Percentiles rank a stretch among this genome's conserved stretches.
phyloP scores from a whole-genome alignment of 306 rosid species.

The Myrica gale region DNA sequence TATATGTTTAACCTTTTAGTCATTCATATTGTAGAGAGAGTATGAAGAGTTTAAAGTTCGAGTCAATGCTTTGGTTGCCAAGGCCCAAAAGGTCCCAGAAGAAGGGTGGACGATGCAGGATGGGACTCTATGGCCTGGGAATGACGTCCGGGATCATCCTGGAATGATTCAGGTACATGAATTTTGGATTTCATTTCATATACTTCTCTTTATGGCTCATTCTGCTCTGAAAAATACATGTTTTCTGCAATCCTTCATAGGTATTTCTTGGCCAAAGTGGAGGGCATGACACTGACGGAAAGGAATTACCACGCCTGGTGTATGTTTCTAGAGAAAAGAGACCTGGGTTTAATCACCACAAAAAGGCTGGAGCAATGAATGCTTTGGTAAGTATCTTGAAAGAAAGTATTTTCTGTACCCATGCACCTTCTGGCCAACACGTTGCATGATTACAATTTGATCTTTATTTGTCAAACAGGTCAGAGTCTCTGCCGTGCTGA shows the following conservation, averaged over 20 bases:
- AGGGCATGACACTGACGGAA: conserved; percentile 49
- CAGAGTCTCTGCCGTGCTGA: conserved; percentile 63
- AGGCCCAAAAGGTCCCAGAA: conserved; percentile 62
- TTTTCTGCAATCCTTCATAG: conserved; percentile 25
- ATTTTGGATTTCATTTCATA: background rate
- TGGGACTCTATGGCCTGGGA: conserved; percentile 78
- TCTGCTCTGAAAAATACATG: conserved; percentile 8
- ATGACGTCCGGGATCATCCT: conserved; percentile 54
- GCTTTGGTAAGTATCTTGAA: conserved; percentile 45
- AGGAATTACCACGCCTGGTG: conserved; percentile 58
- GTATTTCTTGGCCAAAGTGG: conserved; percentile 59
- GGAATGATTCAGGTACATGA: conserved; percentile 67
- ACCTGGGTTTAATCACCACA: conserved; percentile 59
- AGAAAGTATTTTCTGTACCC: background rate
- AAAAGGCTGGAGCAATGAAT: conserved; percentile 72
- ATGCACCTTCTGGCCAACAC: background rate
- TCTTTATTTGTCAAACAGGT: conserved; percentile 39
- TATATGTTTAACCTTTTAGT: background rate
- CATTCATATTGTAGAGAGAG: conserved; percentile 50
- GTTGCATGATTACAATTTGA: background rate
- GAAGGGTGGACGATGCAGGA: conserved; percentile 84
- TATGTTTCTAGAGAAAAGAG: conserved; percentile 76
- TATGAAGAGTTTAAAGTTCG: conserved; percentile 69
- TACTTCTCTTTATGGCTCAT: background rate
- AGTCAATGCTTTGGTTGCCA: conserved; percentile 63